Evolutionary conservation across 192 early-diverging fungal genomes (phyloP).

Genomic region (Backusella luteola): DNA sequence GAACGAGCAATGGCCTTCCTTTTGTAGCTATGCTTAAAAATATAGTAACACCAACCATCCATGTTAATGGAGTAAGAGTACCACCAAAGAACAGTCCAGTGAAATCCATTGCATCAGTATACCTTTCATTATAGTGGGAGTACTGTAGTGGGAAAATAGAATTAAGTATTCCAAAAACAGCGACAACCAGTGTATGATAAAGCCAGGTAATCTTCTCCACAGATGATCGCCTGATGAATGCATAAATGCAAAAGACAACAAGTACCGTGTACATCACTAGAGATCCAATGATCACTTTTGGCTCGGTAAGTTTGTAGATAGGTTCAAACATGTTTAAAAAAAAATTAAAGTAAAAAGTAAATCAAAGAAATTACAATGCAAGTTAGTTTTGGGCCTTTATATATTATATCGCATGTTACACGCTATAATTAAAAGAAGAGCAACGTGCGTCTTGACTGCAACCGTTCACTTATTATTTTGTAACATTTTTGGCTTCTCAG

Average conservation of each 20-base stretch:
- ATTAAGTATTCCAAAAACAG: not conserved
- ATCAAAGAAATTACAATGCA: too few relatives aligned
- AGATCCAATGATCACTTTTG: not conserved
- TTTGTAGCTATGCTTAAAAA: not conserved
- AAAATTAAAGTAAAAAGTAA: not conserved
- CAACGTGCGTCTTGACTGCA: too few relatives aligned
- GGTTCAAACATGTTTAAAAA: not conserved
- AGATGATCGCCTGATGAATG: not conserved
- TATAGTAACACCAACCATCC: not conserved
- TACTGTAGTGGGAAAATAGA: not conserved
- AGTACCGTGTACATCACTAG: not conserved
- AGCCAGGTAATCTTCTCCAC: not conserved
- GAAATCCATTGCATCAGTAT: not conserved
- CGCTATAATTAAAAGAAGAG: too few relatives aligned
- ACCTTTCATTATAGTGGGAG: not conserved
- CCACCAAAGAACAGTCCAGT: not conserved
- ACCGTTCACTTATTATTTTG: too few relatives aligned
- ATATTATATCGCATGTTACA: too few relatives aligned
- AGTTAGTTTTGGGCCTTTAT: too few relatives aligned
- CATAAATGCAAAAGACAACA: not conserved
- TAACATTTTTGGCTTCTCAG: too few relatives aligned
- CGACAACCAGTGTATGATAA: not conserved
- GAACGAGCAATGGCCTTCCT: not conserved
- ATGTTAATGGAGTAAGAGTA: not conserved
- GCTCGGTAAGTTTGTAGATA: not conserved